Percentiles rank a stretch among this genome's conserved stretches.
Evolutionary conservation across 305 asterid genomes (phyloP).

Genomic region (Coffea humblotiana): DNA sequence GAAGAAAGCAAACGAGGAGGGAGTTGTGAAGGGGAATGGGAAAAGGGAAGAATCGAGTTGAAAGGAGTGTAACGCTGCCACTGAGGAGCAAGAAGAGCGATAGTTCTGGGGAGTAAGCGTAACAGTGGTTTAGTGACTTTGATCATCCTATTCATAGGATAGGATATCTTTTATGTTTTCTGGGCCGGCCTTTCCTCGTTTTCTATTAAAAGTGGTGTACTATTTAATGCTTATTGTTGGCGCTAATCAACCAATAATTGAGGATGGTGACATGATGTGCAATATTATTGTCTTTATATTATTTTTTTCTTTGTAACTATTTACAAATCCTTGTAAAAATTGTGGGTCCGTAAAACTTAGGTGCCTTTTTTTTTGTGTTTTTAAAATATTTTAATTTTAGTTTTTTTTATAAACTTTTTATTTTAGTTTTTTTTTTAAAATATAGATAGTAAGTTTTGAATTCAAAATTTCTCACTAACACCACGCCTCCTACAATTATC

Average conservation of each 20-base stretch:
- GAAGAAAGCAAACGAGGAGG: slow-evolving; percentile 1
- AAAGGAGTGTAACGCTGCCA: slow-evolving; percentile 10
- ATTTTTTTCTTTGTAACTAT: no score
- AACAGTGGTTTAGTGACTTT: not conserved
- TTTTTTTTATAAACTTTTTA: no score
- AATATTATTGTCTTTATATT: not conserved
- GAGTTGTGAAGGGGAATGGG: not conserved
- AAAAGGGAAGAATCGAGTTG: not conserved
- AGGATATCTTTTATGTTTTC: not conserved
- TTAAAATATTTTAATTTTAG: no score
- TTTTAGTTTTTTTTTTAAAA: no score
- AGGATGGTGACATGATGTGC: not conserved
- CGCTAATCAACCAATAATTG: not conserved
- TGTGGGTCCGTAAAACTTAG: no score
- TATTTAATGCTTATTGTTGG: not conserved
- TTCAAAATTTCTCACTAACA: no score
- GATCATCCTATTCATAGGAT: not conserved
- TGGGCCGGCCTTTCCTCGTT: not conserved
- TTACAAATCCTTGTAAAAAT: no score
- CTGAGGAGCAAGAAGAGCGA: not conserved
- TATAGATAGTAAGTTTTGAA: no score
- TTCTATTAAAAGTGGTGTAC: not conserved
- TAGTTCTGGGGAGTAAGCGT: not conserved
- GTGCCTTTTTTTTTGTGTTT: no score
- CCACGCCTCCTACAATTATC: no score